A percentile compares a stretch with the other conserved stretches of the same genome.
Evolutionary conservation across 2,329 filamentous ascomycete species (phyloP).

Genomic region (Zasmidium cellare): DNA sequence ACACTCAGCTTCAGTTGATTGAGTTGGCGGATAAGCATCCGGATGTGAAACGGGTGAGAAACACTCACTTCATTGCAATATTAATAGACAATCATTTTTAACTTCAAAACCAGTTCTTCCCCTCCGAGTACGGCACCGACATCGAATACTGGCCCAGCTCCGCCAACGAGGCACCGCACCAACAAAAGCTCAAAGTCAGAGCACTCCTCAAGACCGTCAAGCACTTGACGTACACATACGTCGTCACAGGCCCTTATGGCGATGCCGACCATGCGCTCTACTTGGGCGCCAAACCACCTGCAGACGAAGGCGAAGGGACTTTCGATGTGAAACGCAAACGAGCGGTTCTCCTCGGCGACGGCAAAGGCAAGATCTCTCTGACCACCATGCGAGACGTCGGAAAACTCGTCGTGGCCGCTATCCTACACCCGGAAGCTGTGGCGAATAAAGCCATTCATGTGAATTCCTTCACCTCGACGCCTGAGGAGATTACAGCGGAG

Average conservation of each 20-base stretch:
- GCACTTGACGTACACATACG: constrained; percentile 62
- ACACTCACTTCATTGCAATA: too few species aligned
- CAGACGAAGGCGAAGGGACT: constrained; percentile 50
- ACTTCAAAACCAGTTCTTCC: constrained; percentile 57
- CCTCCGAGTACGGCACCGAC: constrained; percentile 68
- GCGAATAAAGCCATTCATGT: constrained; percentile 63
- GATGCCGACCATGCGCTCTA: constrained; percentile 53
- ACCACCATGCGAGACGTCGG: constrained; percentile 73
- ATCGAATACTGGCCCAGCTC: constrained; percentile 61
- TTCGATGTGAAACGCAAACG: constrained; percentile 60
- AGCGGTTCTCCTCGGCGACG: constrained; percentile 63
- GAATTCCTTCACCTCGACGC: constrained; percentile 69
- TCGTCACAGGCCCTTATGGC: constrained; percentile 70
- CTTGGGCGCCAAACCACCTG: constrained; percentile 45
- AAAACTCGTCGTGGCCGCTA: constrained; percentile 62
- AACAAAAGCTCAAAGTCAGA: constrained; percentile 69
- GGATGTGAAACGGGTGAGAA: constrained; percentile 52
- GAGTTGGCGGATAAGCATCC: constrained; percentile 56
- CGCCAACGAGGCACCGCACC: constrained; percentile 64
- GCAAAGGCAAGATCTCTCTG: constrained; percentile 63
- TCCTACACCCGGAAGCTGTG: constrained; percentile 57
- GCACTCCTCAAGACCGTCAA: constrained; percentile 57
- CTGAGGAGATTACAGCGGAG: constrained; percentile 63
- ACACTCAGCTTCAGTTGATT: constrained; percentile 63
- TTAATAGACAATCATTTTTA: too few species aligned